A percentile compares a stretch with the other conserved stretches of the same genome.
phyloP scores from a whole-genome alignment of 1,139 yeast genomes.

The Pichia sp. region DNA sequence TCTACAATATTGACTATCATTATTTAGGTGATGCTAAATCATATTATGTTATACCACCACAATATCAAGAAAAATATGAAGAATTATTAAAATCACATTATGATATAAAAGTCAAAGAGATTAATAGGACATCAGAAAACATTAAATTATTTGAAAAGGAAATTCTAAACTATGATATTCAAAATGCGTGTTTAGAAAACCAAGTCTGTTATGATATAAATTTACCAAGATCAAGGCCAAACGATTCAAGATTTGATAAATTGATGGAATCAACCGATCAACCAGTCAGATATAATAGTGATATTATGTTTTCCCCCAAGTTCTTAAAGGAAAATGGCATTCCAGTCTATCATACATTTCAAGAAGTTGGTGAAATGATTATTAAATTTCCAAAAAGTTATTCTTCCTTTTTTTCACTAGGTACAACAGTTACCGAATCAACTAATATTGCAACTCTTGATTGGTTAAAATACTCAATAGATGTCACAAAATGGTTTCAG shows the following conservation, averaged over 20 bases:
- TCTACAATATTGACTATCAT: constrained; percentile 60
- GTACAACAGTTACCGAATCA: constrained; percentile 49
- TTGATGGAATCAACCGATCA: constrained; percentile 7
- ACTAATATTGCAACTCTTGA: constrained; percentile 49
- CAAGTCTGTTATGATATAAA: constrained; percentile 15
- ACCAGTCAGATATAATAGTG: constrained; percentile 31
- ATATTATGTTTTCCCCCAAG: constrained; percentile 43
- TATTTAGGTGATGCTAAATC: constrained; percentile 63
- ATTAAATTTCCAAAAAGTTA: constrained; percentile 52
- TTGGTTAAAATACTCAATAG: constrained; percentile 49
- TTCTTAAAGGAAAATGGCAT: constrained; percentile 43
- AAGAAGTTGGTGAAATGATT: constrained; percentile 55
- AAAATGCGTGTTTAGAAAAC: constrained; percentile 21
- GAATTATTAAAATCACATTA: constrained; percentile 31
- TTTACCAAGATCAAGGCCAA: constrained; percentile 15
- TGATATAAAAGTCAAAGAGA: constrained; percentile 18
- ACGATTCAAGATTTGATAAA: constrained; percentile 14
- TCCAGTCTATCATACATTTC: constrained; percentile 39
- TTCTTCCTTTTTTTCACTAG: constrained; percentile 45
- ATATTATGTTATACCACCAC: constrained; percentile 82
- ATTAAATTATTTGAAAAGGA: constrained; percentile 8
- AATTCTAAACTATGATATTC: constrained; percentile 16
- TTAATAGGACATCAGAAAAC: constrained; percentile 2
- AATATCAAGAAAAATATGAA: constrained; percentile 59
- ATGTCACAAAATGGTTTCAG: constrained; percentile 48